A percentile compares a stretch with the other conserved stretches of the same genome.
phyloP scores from a whole-genome alignment of 768 basidiomycete species.

The Lyophyllum semitale region DNA sequence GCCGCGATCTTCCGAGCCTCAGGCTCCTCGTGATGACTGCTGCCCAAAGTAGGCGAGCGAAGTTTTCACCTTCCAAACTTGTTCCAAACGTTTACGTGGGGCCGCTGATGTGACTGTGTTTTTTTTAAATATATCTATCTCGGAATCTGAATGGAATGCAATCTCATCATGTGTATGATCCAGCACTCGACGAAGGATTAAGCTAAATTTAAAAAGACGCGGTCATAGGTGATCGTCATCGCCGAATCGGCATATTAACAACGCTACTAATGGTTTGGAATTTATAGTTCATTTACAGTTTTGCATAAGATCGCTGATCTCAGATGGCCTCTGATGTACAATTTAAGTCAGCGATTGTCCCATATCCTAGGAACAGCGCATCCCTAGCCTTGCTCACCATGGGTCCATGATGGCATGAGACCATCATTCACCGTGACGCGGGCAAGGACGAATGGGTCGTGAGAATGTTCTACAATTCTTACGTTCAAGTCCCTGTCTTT shows the following conservation, averaged over 20 bases:
- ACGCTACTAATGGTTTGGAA: constrained; percentile 26
- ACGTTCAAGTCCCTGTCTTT: constrained; percentile 44
- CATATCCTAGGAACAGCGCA: constrained; percentile 23
- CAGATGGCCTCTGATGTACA: constrained; percentile 37
- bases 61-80: neutral
- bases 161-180: neutral
- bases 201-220: neutral
- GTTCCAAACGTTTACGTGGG: neutral
- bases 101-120: neutral
- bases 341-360: constrained; percentile 38
- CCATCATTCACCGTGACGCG: constrained; percentile 22
- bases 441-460: constrained; percentile 34
- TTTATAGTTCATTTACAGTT: constrained; percentile 37
- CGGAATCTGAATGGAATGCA: neutral
- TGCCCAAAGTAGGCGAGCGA: neutral
- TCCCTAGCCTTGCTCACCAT: constrained; percentile 39
- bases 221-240: constrained; percentile 1
- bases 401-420: constrained; percentile 40
- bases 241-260: constrained; percentile 14
- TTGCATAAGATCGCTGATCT: constrained; percentile 38
- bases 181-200: neutral
- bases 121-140: neutral
- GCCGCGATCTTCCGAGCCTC: constrained; percentile 6
- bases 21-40: neutral
- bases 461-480: constrained; percentile 36